phyloP scores from a whole-genome alignment of 2,329 filamentous ascomycete species.

The Conoideocrella luteorostrata region DNA sequence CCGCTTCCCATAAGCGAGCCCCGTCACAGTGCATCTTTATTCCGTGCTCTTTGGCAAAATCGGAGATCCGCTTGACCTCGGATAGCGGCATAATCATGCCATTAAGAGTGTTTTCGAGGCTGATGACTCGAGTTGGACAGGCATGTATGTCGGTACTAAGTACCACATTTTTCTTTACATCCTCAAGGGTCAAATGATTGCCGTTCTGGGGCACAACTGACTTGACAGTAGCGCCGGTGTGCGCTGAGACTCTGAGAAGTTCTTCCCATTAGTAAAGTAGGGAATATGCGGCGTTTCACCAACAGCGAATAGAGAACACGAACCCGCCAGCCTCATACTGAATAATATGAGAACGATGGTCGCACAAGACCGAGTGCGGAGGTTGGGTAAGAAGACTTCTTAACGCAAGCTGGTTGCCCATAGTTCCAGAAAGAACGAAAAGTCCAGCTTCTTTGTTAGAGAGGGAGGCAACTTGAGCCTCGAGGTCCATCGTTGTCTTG shows the following conservation, averaged over 20 bases:
- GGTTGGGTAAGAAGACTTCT: slow-evolving; percentile 72
- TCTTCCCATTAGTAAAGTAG: background rate
- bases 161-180: slow-evolving; percentile 60
- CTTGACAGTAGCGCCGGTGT: slow-evolving; percentile 66
- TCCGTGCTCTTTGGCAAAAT: slow-evolving; percentile 57
- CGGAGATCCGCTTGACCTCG: slow-evolving; percentile 63
- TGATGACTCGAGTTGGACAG: slow-evolving; percentile 75
- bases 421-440: slow-evolving; percentile 83
- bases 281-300: background rate
- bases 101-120: slow-evolving; percentile 78
- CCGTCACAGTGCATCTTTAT: slow-evolving; percentile 74
- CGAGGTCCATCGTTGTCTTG: slow-evolving; percentile 67
- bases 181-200: slow-evolving; percentile 67
- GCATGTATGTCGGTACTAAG: slow-evolving; percentile 66
- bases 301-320: slow-evolving; percentile 14
- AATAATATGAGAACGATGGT: slow-evolving; percentile 72
- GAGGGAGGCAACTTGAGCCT: slow-evolving; percentile 65
- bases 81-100: slow-evolving; percentile 71
- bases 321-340: slow-evolving; percentile 58
- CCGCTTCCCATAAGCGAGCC: slow-evolving; percentile 76
- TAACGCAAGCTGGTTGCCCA: slow-evolving; percentile 86
- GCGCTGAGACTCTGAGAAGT: slow-evolving; percentile 55
- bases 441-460: slow-evolving; percentile 71
- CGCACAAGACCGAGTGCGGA: slow-evolving; percentile 73
- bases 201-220: slow-evolving; percentile 64